phyloP scores from a whole-genome alignment of 1,284 basidiomycete genomes.

The Stygiomarasmius scandens region DNA sequence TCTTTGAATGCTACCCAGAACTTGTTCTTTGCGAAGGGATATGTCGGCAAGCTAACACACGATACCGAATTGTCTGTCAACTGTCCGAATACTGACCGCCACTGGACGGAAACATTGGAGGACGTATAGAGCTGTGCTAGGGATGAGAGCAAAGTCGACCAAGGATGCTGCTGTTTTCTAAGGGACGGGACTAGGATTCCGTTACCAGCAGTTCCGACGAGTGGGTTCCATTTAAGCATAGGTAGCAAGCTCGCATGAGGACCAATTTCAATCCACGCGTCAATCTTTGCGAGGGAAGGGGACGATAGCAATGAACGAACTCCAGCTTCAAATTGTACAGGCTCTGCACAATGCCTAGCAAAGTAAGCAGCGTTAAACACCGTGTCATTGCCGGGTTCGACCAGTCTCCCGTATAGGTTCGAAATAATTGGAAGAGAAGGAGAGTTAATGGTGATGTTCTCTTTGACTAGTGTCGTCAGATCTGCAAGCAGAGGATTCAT shows the following conservation, averaged over 20 bases:
- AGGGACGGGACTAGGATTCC: conserved; percentile 50
- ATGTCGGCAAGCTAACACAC: conserved; percentile 57
- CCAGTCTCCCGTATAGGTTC: conserved; percentile 53
- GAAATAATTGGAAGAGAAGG: conserved; percentile 62
- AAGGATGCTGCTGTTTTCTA: conserved; percentile 44
- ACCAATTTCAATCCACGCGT: conserved; percentile 67
- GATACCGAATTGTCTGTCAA: conserved; percentile 23
- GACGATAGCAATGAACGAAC: conserved; percentile 40
- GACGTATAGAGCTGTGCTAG: conserved; percentile 53
- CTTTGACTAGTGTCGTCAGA: conserved; percentile 39
- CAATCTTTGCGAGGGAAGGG: conserved; percentile 31
- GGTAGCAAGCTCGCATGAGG: conserved; percentile 60
- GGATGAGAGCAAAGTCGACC: conserved; percentile 45
- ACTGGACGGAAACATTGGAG: conserved; percentile 37
- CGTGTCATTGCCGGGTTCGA: conserved; percentile 51
- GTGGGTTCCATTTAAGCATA: conserved; percentile 48
- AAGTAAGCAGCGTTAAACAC: conserved; percentile 58
- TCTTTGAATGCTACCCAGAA: conserved; percentile 61
- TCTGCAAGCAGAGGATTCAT: conserved; percentile 59
- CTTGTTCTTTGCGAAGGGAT: conserved; percentile 57
- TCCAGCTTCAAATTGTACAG: conserved; percentile 59
- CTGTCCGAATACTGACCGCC: conserved; percentile 53
- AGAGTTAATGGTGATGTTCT: conserved; percentile 37
- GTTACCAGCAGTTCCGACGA: conserved; percentile 28
- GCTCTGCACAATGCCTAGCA: conserved; percentile 55